Percentiles rank a stretch among this genome's conserved stretches.
phyloP scores from a whole-genome alignment of 345 rosid species.

The Brassica rapa region DNA sequence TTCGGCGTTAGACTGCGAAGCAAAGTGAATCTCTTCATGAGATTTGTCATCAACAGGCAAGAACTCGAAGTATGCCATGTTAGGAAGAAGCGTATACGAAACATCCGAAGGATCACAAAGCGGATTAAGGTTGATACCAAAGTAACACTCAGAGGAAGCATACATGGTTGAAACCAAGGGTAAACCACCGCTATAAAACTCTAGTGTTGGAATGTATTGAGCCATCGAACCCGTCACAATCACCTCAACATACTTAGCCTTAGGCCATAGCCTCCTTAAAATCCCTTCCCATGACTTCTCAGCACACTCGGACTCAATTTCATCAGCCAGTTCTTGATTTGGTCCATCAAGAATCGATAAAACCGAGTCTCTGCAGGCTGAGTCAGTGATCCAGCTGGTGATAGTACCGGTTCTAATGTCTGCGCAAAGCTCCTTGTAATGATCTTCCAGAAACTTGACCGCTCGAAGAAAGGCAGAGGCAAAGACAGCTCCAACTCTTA shows the following conservation, averaged over 20 bases:
- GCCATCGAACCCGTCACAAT: conserved; percentile 97
- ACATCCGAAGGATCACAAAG: conserved; percentile 73
- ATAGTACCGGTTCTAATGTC: conserved; percentile 67
- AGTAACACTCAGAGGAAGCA: conserved; percentile 92
- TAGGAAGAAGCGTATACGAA: conserved; percentile 85
- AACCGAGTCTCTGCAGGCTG: conserved; percentile 57
- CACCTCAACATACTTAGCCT: conserved; percentile 87
- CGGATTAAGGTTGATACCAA: conserved; percentile 85
- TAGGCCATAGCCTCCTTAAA: conserved; percentile 78
- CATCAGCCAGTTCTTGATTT: conserved; percentile 54
- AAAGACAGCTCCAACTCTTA: conserved; percentile 84
- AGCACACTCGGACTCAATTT: conserved; percentile 54
- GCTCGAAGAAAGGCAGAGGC: conserved; percentile 91
- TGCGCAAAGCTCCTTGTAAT: conserved; percentile 70
- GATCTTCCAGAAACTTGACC: conserved; percentile 74
- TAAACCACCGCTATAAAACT: conserved; percentile 79
- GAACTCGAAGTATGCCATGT: conserved; percentile 96
- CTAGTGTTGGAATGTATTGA: conserved; percentile 82
- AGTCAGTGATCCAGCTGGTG: conserved; percentile 81
- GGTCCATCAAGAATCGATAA: conserved; percentile 46
- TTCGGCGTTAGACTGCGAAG: conserved; percentile 43
- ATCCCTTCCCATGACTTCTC: conserved; percentile 82
- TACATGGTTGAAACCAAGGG: conserved; percentile 91
- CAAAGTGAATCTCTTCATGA: conserved; percentile 37
- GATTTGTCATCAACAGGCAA: conserved; percentile 59